These are phyloP conservation scores for Malassezia nana DNA, from an alignment of 1,284 basidiomycete species.

Conservation along the genomic window DNA sequence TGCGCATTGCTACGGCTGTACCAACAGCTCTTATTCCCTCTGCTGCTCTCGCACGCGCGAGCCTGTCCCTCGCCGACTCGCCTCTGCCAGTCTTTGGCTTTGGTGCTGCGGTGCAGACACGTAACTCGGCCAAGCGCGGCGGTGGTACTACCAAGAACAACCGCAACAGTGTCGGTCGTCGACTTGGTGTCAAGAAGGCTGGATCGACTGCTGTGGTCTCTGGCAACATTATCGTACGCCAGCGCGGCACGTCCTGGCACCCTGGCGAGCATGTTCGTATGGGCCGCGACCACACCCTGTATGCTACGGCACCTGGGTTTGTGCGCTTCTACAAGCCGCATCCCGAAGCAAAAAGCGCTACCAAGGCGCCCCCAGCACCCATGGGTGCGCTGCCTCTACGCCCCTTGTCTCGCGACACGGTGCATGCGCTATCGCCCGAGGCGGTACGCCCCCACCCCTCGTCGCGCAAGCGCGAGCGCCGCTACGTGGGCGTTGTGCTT, in stretches of 20 bases:
- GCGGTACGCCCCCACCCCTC: constrained; percentile 31
- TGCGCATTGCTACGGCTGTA: constrained; percentile 26
- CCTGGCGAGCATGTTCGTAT: constrained; percentile 42
- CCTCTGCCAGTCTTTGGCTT: constrained; percentile 34
- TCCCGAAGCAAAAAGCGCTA: not conserved
- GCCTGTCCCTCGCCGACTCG: constrained; percentile 3
- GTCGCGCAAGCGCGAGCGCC: constrained; percentile 25
- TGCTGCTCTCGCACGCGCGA: constrained; percentile 1
- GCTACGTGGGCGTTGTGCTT: constrained; percentile 42
- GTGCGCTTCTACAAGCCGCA: constrained; percentile 42
- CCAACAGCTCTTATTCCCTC: constrained; percentile 6
- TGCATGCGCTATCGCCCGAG: not conserved
- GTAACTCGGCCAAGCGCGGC: constrained; percentile 47
- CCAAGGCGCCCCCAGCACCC: constrained; percentile 7
- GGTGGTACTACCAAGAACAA: constrained; percentile 47
- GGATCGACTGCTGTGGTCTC: constrained; percentile 20
- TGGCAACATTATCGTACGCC: constrained; percentile 44
- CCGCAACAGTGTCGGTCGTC: constrained; percentile 44
- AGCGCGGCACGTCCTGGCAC: constrained; percentile 46
- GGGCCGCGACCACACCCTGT: constrained; percentile 46
- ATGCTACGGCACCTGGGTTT: constrained; percentile 39
- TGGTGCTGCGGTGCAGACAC: constrained; percentile 40
- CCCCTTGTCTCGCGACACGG: constrained; percentile 18
- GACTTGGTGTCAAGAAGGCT: constrained; percentile 44
- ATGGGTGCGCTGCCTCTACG: constrained; percentile 22